A percentile compares a stretch with the other conserved stretches of the same genome.
These are phyloP conservation scores for Arthrobotrys conoides DNA, from an alignment of 2,329 filamentous ascomycete genomes.

Conservation along the genomic window DNA sequence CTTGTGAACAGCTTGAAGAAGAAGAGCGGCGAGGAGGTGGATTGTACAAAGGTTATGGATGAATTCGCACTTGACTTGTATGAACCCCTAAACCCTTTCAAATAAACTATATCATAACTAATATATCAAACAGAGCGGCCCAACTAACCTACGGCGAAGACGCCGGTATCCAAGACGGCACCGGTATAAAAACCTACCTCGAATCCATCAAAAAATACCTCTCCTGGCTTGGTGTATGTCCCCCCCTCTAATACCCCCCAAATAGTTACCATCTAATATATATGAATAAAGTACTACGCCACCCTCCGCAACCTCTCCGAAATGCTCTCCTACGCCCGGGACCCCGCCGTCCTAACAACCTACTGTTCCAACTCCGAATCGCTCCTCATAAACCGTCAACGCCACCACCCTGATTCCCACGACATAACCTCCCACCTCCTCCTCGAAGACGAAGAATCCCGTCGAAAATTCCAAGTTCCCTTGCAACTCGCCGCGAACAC, in stretches of 20 bases:
- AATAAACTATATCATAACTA: neutral
- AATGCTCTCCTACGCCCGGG: slow-evolving; percentile 42
- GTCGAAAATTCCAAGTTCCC: slow-evolving; percentile 43
- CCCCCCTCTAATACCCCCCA: neutral
- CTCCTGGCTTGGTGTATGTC: slow-evolving; percentile 46
- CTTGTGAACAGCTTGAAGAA: slow-evolving; percentile 45
- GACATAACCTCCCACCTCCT: slow-evolving; percentile 55
- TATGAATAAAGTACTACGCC: slow-evolving; percentile 34
- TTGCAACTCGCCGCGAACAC: slow-evolving; percentile 55
- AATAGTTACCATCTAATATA: neutral
- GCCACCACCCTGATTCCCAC: slow-evolving; percentile 16
- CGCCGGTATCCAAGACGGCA: slow-evolving; percentile 45
- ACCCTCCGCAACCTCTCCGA: slow-evolving; percentile 47
- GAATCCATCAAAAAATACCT: slow-evolving; percentile 39
- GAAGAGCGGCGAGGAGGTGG: slow-evolving; percentile 27
- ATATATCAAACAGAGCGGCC: slow-evolving; percentile 15
- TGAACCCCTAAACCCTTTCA: neutral
- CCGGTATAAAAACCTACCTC: slow-evolving; percentile 18
- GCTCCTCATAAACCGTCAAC: slow-evolving; percentile 50
- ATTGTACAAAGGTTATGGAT: slow-evolving; percentile 39
- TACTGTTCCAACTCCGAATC: slow-evolving; percentile 45
- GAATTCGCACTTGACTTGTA: slow-evolving; percentile 53
- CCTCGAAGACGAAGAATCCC: slow-evolving; percentile 42
- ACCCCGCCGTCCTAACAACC: slow-evolving; percentile 14
- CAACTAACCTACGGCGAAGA: slow-evolving; percentile 47